These are phyloP conservation scores for Arctium minus DNA, from an alignment of 129 eudicot species.

Conservation along the genomic window DNA sequence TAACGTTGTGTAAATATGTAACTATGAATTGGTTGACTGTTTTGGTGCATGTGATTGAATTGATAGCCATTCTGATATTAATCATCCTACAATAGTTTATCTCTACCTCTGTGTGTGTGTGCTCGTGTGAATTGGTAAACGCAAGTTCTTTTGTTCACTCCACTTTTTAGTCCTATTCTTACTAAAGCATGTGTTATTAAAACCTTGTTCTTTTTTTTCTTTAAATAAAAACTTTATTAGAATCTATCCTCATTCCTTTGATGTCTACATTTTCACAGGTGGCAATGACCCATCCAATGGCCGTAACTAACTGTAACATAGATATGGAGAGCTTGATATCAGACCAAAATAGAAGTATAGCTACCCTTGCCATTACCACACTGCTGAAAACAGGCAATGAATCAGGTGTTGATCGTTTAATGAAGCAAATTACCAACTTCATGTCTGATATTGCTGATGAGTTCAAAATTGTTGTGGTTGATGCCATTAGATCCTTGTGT, in stretches of 20 bases:
- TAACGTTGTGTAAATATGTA: background rate
- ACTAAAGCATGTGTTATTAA: background rate
- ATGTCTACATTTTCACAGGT: slow-evolving; percentile 49
- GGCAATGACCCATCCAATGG: slow-evolving; percentile 98
- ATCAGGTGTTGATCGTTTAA: slow-evolving; percentile 93
- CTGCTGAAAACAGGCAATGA: slow-evolving; percentile 96
- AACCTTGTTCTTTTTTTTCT: background rate
- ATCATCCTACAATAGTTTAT: background rate
- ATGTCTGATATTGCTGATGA: slow-evolving; percentile 99
- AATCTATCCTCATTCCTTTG: background rate
- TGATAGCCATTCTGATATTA: background rate
- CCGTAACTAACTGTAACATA: slow-evolving; percentile 90
- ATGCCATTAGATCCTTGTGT: slow-evolving; percentile 94
- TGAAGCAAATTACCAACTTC: slow-evolving; percentile 96
- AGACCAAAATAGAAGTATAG: slow-evolving; percentile 96
- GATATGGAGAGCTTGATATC: slow-evolving; percentile 98
- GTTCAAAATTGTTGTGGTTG: slow-evolving; percentile 96
- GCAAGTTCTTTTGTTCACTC: background rate
- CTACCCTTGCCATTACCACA: slow-evolving; percentile 97
- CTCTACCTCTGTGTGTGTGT: background rate
- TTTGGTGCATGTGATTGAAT: background rate
- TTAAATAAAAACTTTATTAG: background rate
- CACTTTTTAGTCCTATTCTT: background rate
- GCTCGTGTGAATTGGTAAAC: background rate
- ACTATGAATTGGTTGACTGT: background rate